phyloP scores from a whole-genome alignment of 495 filamentous ascomycete genomes.

The Talaromyces adpressus region DNA sequence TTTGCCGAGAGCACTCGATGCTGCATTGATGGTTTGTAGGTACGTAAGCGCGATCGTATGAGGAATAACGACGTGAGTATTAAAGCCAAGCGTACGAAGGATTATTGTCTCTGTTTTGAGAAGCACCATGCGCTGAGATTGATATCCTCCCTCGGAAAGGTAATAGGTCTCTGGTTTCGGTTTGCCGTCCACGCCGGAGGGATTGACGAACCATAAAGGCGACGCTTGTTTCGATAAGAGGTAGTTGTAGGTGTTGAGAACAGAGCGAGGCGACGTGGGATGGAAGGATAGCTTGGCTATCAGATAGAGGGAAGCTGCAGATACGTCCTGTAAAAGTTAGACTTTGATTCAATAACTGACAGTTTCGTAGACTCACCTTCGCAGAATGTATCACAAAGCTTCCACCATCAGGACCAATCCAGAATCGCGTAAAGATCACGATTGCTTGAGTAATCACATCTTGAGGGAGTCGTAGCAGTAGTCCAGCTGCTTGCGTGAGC shows the following conservation, averaged over 20 bases:
- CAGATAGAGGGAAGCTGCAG: slow-evolving; percentile 75
- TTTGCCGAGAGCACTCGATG: slow-evolving; percentile 44
- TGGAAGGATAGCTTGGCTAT: slow-evolving; percentile 75
- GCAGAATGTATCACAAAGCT: slow-evolving; percentile 51
- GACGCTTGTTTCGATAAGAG: slow-evolving; percentile 61
- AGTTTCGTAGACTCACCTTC: slow-evolving; percentile 33
- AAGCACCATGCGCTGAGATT: slow-evolving; percentile 51
- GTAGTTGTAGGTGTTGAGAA: slow-evolving; percentile 78
- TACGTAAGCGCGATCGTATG: slow-evolving; percentile 90
- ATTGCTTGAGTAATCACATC: slow-evolving; percentile 84
- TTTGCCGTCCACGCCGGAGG: slow-evolving; percentile 21
- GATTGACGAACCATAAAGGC: slow-evolving; percentile 45
- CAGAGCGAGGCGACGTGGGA: slow-evolving; percentile 67
- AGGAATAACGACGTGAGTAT: slow-evolving; percentile 76
- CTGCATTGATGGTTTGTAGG: slow-evolving; percentile 72
- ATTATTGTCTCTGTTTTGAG: slow-evolving; percentile 67
- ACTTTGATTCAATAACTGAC: neutral
- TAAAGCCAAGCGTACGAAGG: slow-evolving; percentile 68
- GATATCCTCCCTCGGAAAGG: slow-evolving; percentile 67
- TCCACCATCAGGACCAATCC: slow-evolving; percentile 60
- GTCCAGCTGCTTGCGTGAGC: slow-evolving; percentile 81
- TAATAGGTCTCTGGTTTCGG: slow-evolving; percentile 56
- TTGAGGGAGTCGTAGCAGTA: slow-evolving; percentile 80
- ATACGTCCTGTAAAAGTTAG: slow-evolving; percentile 54
- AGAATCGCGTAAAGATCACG: slow-evolving; percentile 84